Conservation (phyloP, 345 rosid species). For the Theobroma cacao region DNA sequence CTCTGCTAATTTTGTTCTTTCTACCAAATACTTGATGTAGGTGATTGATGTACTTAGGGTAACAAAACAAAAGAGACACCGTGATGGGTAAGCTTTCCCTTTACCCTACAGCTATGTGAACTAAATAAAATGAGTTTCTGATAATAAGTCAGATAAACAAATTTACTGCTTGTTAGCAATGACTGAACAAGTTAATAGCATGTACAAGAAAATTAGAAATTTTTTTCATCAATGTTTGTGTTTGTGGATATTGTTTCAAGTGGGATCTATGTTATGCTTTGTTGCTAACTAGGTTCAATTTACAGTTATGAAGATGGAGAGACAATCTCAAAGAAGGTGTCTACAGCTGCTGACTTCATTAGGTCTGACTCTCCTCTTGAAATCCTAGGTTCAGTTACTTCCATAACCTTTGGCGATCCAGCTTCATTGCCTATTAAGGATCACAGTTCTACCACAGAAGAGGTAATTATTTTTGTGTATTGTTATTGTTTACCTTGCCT, state of each 20-base stretch:
- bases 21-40: conserved; percentile 35
- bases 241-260: not conserved
- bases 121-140: not conserved
- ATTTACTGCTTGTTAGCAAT: not conserved
- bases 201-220: not conserved
- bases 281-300: conserved; percentile 3
- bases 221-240: not conserved
- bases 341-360: conserved; percentile 80
- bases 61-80: conserved; percentile 75
- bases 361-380: conserved; percentile 89
- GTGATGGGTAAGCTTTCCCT: conserved; percentile 66
- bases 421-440: conserved; percentile 56
- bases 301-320: conserved; percentile 83
- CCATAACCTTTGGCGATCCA: conserved; percentile 66
- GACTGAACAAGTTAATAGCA: not conserved
- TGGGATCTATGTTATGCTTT: not conserved
- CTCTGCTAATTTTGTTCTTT: not conserved
- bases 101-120: not conserved
- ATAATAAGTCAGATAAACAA: not conserved
- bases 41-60: conserved; percentile 73
- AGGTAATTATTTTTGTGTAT: conserved; percentile 39
- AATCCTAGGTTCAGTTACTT: conserved; percentile 81
- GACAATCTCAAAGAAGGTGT: conserved; percentile 59
- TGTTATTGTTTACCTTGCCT: not conserved
- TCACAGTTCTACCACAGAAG: conserved; percentile 73